phyloP scores from a whole-genome alignment of 331 rosid genomes.

The Arachis monticola region DNA sequence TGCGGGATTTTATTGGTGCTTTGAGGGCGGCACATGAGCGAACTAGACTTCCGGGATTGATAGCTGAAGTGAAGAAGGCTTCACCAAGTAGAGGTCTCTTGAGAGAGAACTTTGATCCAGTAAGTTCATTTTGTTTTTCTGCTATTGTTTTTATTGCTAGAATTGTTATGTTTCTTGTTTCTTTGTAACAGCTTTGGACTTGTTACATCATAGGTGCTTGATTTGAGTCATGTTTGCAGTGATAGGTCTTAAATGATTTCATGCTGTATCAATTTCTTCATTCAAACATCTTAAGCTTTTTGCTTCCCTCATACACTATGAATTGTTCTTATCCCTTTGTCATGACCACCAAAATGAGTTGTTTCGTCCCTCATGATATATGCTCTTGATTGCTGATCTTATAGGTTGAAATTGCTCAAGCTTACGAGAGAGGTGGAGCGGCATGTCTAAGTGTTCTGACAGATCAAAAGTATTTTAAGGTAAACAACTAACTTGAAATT shows the following conservation, averaged over 20 bases:
- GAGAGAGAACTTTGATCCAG: slow-evolving; percentile 95
- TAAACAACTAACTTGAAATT: slow-evolving; percentile 38
- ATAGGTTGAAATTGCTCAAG: slow-evolving; percentile 85
- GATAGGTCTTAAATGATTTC: slow-evolving; percentile 18
- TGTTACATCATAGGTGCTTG: slow-evolving; percentile 17
- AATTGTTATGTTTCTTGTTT: slow-evolving; percentile 19
- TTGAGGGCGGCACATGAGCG: slow-evolving; percentile 69
- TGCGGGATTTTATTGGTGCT: slow-evolving; percentile 87
- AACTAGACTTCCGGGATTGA: slow-evolving; percentile 90
- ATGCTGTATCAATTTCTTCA: not conserved
- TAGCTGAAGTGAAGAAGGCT: slow-evolving; percentile 99
- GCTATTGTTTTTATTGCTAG: not conserved
- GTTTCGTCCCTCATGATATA: not conserved
- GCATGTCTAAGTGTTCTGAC: slow-evolving; percentile 97
- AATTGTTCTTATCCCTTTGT: not conserved
- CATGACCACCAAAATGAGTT: not conserved
- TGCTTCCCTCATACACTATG: not conserved
- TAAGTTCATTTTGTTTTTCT: slow-evolving; percentile 40
- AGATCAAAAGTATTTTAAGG: slow-evolving; percentile 89
- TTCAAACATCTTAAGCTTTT: slow-evolving; percentile 18
- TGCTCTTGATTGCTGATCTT: slow-evolving; percentile 2
- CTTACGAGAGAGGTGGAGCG: slow-evolving; percentile 97
- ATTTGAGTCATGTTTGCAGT: slow-evolving; percentile 17
- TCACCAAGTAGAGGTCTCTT: slow-evolving; percentile 95
- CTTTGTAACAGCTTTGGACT: slow-evolving; percentile 1